Percentiles rank a stretch among this genome's conserved stretches.
Conservation (phyloP, 2,329 filamentous ascomycete genomes). For the Fusarium heterosporum region DNA sequence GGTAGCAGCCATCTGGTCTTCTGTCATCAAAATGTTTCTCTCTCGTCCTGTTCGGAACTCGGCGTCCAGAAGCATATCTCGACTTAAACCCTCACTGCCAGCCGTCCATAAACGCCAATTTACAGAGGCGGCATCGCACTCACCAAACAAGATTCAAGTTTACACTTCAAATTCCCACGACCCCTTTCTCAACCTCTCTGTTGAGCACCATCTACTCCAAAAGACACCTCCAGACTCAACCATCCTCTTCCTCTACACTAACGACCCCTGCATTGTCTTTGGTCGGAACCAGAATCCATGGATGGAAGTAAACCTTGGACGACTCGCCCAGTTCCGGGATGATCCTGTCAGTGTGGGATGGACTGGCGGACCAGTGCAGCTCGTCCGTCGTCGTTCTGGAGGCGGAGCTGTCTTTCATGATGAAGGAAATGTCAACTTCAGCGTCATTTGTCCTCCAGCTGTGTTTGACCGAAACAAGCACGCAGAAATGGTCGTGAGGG, state of each 20-base stretch:
- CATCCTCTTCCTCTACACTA: slow-evolving; percentile 88
- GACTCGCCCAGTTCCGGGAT: slow-evolving; percentile 58
- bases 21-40: slow-evolving; percentile 23
- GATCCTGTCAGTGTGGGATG: slow-evolving; percentile 40
- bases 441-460: slow-evolving; percentile 83
- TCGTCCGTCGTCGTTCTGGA: slow-evolving; percentile 87
- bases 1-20: not conserved
- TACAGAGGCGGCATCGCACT: slow-evolving; percentile 54
- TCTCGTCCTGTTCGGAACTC: slow-evolving; percentile 19
- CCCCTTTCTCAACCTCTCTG: slow-evolving; percentile 90
- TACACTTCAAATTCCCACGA: slow-evolving; percentile 77
- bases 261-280: slow-evolving; percentile 87
- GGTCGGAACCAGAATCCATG: slow-evolving; percentile 98
- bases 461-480: slow-evolving; percentile 87
- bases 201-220: slow-evolving; percentile 90
- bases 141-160: slow-evolving; percentile 69
- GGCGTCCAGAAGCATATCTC: slow-evolving; percentile 13
- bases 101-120: slow-evolving; percentile 48
- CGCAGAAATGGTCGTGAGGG: slow-evolving; percentile 92
- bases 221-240: slow-evolving; percentile 77
- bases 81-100: slow-evolving; percentile 17
- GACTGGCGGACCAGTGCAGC: slow-evolving; percentile 55
- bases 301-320: slow-evolving; percentile 84
- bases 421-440: slow-evolving; percentile 92
- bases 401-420: slow-evolving; percentile 97